Evolutionary conservation across 495 filamentous ascomycete genomes (phyloP), one percentile per base, ranked within the genome.

Genomic region (Daldinia decipiens): DNA sequence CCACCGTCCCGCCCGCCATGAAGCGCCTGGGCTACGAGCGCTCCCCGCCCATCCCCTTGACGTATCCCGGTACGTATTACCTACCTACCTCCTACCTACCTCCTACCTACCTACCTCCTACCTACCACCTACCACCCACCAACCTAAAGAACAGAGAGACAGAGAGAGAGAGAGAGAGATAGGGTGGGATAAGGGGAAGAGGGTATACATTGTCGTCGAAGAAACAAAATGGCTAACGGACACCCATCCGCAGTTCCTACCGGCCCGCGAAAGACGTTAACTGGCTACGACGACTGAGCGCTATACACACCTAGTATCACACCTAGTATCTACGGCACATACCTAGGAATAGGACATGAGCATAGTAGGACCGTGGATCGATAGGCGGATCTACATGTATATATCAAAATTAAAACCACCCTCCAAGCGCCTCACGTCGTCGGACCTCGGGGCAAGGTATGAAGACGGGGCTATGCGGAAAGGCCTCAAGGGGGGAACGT

Each of bases 31-130:
- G 93, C 45, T 92, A 95, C 80, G 81, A 85, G 72, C 84, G 89
- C 45, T 84, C 89, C 27, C 79, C 88, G 74, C 86, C 84, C 45
- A 88, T 98, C 67, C 95, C 95, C 12, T 73, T 92, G 80, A 95
- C 93, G 74, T 99, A 98, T 85, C 95, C 95, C 55, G 85, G 95
- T 99, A 87, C 79, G 92, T 83, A 40, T 6, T 31, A 31, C 29
- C 29, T 32, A 5, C 29, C 1, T 32, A 32, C 29, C 6, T 32
- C 29, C 29, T 8, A 32, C 29, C 21, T 24, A 24, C 21, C 21
- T 2, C 21, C 21, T 2, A 24, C 21, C 21, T 24, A 24, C 21
- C 21, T 24, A 24, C 21, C 21, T 32, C 29, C 29, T 8, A 32
- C 29, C 21, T 24, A 24, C 21, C 21, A n/a, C n/a, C n/a, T 2